Evolutionary conservation across 495 filamentous ascomycete species (phyloP).

Genomic region (Glutinoglossum americanum): DNA sequence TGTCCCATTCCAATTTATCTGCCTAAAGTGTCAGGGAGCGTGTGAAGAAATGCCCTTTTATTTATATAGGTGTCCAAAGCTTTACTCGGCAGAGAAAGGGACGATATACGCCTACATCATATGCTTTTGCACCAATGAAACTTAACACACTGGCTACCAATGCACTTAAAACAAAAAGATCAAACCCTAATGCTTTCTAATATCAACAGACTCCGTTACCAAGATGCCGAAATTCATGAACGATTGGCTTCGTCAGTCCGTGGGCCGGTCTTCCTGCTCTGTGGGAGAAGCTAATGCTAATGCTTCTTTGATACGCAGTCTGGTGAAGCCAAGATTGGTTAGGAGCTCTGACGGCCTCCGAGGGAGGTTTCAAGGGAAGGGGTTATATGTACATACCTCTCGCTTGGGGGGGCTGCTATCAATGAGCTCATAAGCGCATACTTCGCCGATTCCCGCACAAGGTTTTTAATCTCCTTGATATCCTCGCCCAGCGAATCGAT

Average conservation of each 20-base stretch:
- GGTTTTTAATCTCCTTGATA: neutral
- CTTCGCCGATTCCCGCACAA: slow-evolving; percentile 1
- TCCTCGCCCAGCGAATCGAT: neutral
- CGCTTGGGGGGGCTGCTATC: neutral
- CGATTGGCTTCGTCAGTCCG: neutral
- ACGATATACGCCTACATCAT: neutral
- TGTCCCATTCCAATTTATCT: neutral
- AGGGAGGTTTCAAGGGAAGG: neutral
- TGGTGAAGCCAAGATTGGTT: neutral
- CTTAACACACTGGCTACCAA: neutral
- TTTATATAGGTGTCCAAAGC: neutral
- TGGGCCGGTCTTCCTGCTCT: neutral
- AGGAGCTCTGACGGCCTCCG: neutral
- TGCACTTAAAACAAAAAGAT: neutral
- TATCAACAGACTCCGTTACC: neutral
- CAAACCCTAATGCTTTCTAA: neutral
- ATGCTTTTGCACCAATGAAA: neutral
- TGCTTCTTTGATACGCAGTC: neutral
- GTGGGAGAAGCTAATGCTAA: neutral
- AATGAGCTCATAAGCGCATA: slow-evolving; percentile 1
- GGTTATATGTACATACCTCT: neutral
- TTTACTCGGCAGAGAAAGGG: neutral
- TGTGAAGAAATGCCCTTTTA: neutral
- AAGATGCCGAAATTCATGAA: neutral
- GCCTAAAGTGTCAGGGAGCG: neutral